Conservation (phyloP, 2,329 filamentous ascomycete genomes). For the Arthrobotrys iridis region DNA sequence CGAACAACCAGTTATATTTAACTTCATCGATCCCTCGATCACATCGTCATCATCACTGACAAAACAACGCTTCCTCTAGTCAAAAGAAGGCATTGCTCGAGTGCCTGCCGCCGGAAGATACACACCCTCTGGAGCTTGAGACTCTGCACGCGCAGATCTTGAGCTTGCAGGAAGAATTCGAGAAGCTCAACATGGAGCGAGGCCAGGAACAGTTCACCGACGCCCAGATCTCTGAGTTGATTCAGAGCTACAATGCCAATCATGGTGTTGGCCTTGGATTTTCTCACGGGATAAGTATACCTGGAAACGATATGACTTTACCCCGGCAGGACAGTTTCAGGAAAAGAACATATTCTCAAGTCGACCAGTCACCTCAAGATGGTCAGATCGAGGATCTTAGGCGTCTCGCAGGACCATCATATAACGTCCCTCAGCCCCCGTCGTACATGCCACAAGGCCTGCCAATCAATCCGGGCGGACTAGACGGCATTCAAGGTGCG, state of each 20-base stretch:
- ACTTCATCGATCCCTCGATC: not conserved
- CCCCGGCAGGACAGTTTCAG: not conserved
- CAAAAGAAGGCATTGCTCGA: conserved; percentile 35
- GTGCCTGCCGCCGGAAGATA: conserved; percentile 27
- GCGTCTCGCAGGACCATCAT: not conserved
- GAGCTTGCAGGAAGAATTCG: conserved; percentile 33
- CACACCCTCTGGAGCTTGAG: conserved; percentile 18
- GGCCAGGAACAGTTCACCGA: not conserved
- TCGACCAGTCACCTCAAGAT: conserved; percentile 30
- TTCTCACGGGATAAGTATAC: no score
- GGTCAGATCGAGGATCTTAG: not conserved
- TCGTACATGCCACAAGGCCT: not conserved
- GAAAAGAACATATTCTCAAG: conserved; percentile 39
- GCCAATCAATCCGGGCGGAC: not conserved
- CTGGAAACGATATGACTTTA: not conserved
- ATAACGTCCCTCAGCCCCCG: not conserved
- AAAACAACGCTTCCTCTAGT: not conserved
- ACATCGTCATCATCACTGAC: not conserved
- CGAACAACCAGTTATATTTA: not conserved
- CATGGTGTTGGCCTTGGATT: not conserved
- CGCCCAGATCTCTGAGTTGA: not conserved
- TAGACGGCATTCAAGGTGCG: not conserved
- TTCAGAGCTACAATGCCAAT: not conserved
- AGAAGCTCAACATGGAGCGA: conserved; percentile 31
- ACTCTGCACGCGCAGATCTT: conserved; percentile 26